Base-by-base conservation (phyloP, 768 basidiomycete species). In the Amanita pseudoporphyria region DNA sequence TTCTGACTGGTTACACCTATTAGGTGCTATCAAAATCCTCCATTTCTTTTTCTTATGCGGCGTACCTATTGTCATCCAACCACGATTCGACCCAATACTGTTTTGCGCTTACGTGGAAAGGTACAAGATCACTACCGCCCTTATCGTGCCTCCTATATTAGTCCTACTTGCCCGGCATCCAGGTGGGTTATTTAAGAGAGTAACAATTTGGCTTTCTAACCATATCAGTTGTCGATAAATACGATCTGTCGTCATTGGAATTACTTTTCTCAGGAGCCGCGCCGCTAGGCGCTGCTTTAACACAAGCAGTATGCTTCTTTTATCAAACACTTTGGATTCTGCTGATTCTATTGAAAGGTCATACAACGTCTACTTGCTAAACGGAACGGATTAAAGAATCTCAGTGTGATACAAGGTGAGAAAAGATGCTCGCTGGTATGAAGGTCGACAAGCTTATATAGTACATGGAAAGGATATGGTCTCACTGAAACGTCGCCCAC, bases 401-500 rank as follows among this genome's bases (percentile, higher is more conserved):
- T 73, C 14, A 52, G 51, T 45, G 69, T 84, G 24, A 56, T 66
- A 12, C 83, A 86, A 64, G 82, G 81, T 80, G 33, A 9, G 59
- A 49, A 31, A 26, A 16, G 12, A 13, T n/a, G 18, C 14, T 28
- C 14, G n/a, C 6, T 26, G 9, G 14, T 38, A 33, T 22, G 35
- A 13, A 6, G 9, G 21, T n/a, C 13, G 16, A 21, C 18, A 26
- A 7, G 5, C 48, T 43, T 13, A 45, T 5, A 28, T n/a, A 32
- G 9, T 42, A 44, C 26, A 32, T 44, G 37, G 12, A 41, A 55
- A 81, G 85, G 83, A 1, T 89, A 81, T 50, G 85, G 90, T 22
- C 70, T 91, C 16, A 91, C 88, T 1, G 90, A 92, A 64, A 90
- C 87, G 1, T 84, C 87, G 0, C 87, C 87, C 0, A 80, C 81